These are phyloP conservation scores for Cyberlindnera bimundalis DNA, from an alignment of 805 yeast genomes.

Conservation along the genomic window DNA sequence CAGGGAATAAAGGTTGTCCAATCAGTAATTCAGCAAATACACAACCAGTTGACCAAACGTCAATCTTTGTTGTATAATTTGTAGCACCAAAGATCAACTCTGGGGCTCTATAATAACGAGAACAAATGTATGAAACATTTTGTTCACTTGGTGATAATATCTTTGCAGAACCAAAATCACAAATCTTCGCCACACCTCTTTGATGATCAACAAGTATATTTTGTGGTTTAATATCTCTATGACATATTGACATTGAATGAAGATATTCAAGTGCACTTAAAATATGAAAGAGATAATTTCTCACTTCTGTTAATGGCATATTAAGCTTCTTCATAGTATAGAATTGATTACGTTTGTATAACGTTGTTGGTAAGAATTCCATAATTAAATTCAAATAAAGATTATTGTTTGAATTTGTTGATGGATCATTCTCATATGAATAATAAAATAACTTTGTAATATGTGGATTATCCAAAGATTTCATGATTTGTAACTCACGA, in stretches of 20 bases:
- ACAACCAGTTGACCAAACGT: constrained; percentile 97
- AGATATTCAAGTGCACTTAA: constrained; percentile 76
- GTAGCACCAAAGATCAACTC: constrained; percentile 97
- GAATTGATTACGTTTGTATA: constrained; percentile 86
- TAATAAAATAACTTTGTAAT: constrained; percentile 85
- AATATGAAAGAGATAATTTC: constrained; percentile 76
- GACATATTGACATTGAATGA: constrained; percentile 79
- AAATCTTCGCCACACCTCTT: constrained; percentile 79
- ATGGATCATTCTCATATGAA: constrained; percentile 69
- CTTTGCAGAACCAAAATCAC: constrained; percentile 97
- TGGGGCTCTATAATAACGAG: constrained; percentile 96
- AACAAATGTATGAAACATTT: constrained; percentile 93
- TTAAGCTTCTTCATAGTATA: constrained; percentile 67
- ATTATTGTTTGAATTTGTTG: constrained; percentile 42
- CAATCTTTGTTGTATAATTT: constrained; percentile 93
- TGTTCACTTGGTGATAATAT: constrained; percentile 87
- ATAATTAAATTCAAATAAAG: constrained; percentile 84
- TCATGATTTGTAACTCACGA: constrained; percentile 95
- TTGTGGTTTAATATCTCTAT: constrained; percentile 90
- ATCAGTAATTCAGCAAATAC: constrained; percentile 95
- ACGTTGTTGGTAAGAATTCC: constrained; percentile 94
- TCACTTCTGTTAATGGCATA: constrained; percentile 89
- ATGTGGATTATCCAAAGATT: constrained; percentile 78
- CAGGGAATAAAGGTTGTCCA: constrained; percentile 97
- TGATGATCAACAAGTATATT: constrained; percentile 83